Percentiles rank a stretch among this genome's conserved stretches.
Conservation (phyloP, 495 filamentous ascomycete species). For the Aspergillus sclerotiicarbonarius region DNA sequence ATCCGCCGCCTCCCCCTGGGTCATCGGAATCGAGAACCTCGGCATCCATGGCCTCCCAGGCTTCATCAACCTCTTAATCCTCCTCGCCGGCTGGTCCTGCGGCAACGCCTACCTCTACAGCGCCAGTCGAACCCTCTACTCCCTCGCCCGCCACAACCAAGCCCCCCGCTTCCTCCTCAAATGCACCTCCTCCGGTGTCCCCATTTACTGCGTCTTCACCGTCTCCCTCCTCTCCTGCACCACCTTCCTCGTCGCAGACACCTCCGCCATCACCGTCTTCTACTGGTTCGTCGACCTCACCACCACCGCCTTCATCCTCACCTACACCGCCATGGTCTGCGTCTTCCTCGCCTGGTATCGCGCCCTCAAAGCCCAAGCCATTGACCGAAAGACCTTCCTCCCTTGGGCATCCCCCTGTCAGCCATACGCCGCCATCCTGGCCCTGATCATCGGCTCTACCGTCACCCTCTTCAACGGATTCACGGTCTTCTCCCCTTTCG, state of each 20-base stretch:
- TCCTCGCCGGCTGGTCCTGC: slow-evolving; percentile 64
- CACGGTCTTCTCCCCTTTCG: slow-evolving; percentile 31
- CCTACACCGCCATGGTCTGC: slow-evolving; percentile 52
- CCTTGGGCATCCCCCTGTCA: slow-evolving; percentile 30
- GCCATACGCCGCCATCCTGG: slow-evolving; percentile 29
- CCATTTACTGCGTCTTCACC: slow-evolving; percentile 55
- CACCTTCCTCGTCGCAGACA: slow-evolving; percentile 60
- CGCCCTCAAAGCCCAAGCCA: slow-evolving; percentile 52
- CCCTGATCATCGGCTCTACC: slow-evolving; percentile 20
- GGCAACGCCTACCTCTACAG: slow-evolving; percentile 78
- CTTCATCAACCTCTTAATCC: slow-evolving; percentile 71
- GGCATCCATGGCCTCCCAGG: slow-evolving; percentile 61
- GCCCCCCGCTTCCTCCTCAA: slow-evolving; percentile 52
- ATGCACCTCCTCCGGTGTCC: slow-evolving; percentile 51
- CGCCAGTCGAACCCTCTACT: slow-evolving; percentile 70
- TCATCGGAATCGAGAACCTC: slow-evolving; percentile 56
- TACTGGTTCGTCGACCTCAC: slow-evolving; percentile 56
- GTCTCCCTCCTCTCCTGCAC: slow-evolving; percentile 57
- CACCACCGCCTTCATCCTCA: slow-evolving; percentile 52
- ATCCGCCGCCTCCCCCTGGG: slow-evolving; percentile 52
- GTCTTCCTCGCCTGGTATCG: slow-evolving; percentile 59
- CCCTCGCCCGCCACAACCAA: slow-evolving; percentile 65
- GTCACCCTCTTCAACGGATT: slow-evolving; percentile 35
- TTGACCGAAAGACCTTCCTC: slow-evolving; percentile 40
- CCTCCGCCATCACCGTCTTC: slow-evolving; percentile 53